These are phyloP conservation scores for Gaertneriomyces sp. DNA, from an alignment of 192 early-diverging fungal species.

Conservation along the genomic window DNA sequence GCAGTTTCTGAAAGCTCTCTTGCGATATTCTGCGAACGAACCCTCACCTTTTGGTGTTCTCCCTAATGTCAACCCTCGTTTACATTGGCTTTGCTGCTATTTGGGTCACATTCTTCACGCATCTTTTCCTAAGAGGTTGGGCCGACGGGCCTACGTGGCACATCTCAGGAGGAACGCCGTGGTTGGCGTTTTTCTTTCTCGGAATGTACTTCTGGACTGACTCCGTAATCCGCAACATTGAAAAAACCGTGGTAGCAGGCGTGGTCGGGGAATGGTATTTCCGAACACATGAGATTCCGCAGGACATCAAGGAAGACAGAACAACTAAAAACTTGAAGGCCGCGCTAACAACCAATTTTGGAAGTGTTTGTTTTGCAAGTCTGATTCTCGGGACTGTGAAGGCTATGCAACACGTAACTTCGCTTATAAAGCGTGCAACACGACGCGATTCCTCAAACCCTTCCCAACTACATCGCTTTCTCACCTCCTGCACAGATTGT, in stretches of 20 bases:
- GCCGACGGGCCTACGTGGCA: slow-evolving; percentile 43
- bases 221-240: slow-evolving; percentile 64
- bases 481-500: slow-evolving; percentile 23
- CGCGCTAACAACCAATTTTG: slow-evolving; percentile 60
- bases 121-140: slow-evolving; percentile 58
- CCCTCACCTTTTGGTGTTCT: slow-evolving; percentile 65
- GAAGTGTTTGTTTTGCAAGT: slow-evolving; percentile 60
- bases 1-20: slow-evolving; percentile 50
- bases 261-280: slow-evolving; percentile 83
- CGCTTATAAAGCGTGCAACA: background rate
- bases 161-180: slow-evolving; percentile 47
- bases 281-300: slow-evolving; percentile 40
- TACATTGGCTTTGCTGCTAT: slow-evolving; percentile 59
- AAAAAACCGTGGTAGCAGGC: slow-evolving; percentile 64
- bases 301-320: slow-evolving; percentile 16
- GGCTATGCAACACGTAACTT: slow-evolving; percentile 43
- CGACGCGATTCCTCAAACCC: slow-evolving; percentile 22
- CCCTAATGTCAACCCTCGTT: slow-evolving; percentile 48
- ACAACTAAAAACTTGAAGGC: slow-evolving; percentile 34
- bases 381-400: slow-evolving; percentile 61
- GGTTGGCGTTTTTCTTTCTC: slow-evolving; percentile 52
- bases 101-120: slow-evolving; percentile 66
- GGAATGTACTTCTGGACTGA: slow-evolving; percentile 77
- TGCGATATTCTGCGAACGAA: slow-evolving; percentile 70
- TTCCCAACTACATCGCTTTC: slow-evolving; percentile 11